Evolutionary conservation across 768 basidiomycete genomes (phyloP), one percentile per base, ranked within the genome.

Genomic region (Leccinellum luteum): DNA sequence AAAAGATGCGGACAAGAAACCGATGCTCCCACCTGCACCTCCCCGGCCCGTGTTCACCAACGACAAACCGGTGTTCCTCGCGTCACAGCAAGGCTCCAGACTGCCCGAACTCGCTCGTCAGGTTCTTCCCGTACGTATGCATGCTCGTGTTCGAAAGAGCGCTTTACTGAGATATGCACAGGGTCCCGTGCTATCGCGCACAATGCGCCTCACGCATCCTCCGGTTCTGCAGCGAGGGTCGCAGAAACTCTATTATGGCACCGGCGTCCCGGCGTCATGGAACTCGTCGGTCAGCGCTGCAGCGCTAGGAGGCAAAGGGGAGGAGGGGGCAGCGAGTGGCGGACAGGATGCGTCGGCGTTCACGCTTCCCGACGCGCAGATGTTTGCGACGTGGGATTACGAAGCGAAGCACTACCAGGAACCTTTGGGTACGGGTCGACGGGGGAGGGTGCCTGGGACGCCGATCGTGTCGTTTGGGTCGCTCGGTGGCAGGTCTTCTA

Each of bases 51-150:
- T 78, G 48, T 79, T 82, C 32, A 69, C 72, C 30, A 72, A 74
- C 54, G 79, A 81, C 57, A 79, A 83, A 47, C 73, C 93, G 27
- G 79, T 85, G 2, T 86, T 89, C 2, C 78, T 86, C 25, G 77
- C 86, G 21, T 84, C 82, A 54, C 80, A 86, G 54, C 87, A 89
- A 60, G 74, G 75, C 1, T 85, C 85, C 13, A 75, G 86, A 54
- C 76, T 91, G 48, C 87, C 88, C 7, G 82, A 85, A 52, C 75
- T 92, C 48, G 83, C 89, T 9, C 78, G 85, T 25, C 76, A 79
- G 59, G 81, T 87, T 10, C 81, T 92, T 50, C 82, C 87, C 34
- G 89, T 90, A 68, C 59, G 86, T 78, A 68, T 59, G 86, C 77
- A 56, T 32, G 25, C 50, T 41, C 27, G 21, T 10, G 47, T 27